Evolutionary conservation across 1,139 yeast genomes (phyloP).

Genomic region (Blastobotrys indianensis): DNA sequence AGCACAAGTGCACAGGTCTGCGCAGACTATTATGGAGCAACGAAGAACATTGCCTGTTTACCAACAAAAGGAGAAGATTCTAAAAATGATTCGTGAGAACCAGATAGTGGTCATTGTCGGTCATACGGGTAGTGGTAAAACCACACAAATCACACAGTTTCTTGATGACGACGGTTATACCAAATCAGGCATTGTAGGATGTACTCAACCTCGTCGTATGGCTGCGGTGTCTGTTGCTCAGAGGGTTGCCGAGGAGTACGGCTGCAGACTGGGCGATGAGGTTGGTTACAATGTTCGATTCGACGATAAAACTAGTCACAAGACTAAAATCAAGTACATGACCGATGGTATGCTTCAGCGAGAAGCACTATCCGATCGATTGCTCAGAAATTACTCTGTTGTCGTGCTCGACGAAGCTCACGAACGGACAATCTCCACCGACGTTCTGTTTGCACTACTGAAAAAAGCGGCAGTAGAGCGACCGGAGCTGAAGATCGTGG

Average conservation of each 20-base stretch:
- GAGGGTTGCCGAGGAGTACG: conserved; percentile 81
- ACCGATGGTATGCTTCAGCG: conserved; percentile 92
- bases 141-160: conserved; percentile 87
- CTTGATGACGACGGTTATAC: conserved; percentile 62
- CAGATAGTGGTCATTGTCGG: conserved; percentile 85
- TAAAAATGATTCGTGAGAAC: conserved; percentile 55
- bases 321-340: conserved; percentile 78
- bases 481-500: conserved; percentile 71
- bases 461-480: conserved; percentile 64
- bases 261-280: conserved; percentile 60
- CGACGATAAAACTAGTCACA: conserved; percentile 60
- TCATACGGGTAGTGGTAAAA: conserved; percentile 96
- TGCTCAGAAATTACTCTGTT: conserved; percentile 67
- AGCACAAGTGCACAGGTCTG: conserved; percentile 25
- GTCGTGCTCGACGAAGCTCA: conserved; percentile 95
- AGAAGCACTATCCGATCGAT: conserved; percentile 74
- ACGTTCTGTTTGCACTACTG: conserved; percentile 78
- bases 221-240: conserved; percentile 93
- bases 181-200: conserved; percentile 55
- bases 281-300: conserved; percentile 89
- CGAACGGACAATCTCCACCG: conserved; percentile 92
- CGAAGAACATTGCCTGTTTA: conserved; percentile 70
- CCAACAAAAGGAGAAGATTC: conserved; percentile 50
- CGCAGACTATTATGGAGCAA: conserved; percentile 55
- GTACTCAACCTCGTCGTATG: conserved; percentile 94